Evolutionary conservation across 2,329 filamentous ascomycete species (phyloP), one percentile per base, ranked within the genome.

Genomic region (Alternaria triticina): DNA sequence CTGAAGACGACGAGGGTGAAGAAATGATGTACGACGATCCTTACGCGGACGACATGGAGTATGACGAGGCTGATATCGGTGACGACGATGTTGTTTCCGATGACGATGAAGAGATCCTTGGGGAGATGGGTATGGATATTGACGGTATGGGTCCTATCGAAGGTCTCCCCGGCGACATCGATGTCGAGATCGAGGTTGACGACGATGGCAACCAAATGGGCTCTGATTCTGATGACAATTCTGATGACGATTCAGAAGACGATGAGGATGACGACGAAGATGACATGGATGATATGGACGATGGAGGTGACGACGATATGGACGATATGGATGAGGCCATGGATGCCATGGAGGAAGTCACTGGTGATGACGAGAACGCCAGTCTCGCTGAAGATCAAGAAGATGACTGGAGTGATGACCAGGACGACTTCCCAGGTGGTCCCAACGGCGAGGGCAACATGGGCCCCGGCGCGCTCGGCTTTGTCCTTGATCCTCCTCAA

Each of bases 31-130:
- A 97, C 70, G 92, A 94, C 54, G 94, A 96, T 64, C 93, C 94
- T 63, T 95, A 93, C 70, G 93, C 86, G 22, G 89, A 97, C 40
- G 95, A 97, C 69, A 96, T 97, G 89, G 93, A 96, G 58, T 97
- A 96, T 72, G 92, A 95, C 67, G 94, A 94, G 43, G 71, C 59
- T 20, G 93, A 93, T 23, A 86, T 92, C 73, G 92, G 89, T 0
- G 75, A 77, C 22, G 75, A 77, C 74, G 92, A 92, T 62, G 91
- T 95, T 60, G 89, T 97, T 61, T 97, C 94, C 73, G 95, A 97
- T 68, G 94, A 96, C 44, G 88, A 95, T 69, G 94, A 94, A 30
- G 93, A 93, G 23, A 86, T 92, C 74, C 96, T 74, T 93, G 96
- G 64, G 86, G 36, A 40, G 36, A 40, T 40, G 36, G 36, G 36